Base-by-base conservation (phyloP, 2,329 filamentous ascomycete genomes). In the Gnomoniopsis sp. region DNA sequence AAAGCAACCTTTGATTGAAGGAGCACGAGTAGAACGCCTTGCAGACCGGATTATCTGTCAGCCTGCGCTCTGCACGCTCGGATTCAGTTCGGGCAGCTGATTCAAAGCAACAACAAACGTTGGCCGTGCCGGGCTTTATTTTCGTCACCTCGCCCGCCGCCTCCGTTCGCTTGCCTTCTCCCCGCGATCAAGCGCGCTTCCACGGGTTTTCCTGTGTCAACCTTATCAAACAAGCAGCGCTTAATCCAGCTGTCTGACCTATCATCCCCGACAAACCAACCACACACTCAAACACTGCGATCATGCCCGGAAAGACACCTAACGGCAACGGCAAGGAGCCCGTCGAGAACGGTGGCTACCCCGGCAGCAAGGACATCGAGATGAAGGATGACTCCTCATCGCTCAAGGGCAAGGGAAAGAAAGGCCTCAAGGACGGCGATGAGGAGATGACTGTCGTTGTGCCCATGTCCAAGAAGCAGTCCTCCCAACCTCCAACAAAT, bases 381-480 rank as follows among this genome's bases (percentile, higher is more conserved):
- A 88, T 88, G 84, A 87, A 84, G 72, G 80, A 82, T 71, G 66
- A 70, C 34, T 53, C 63, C 71, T 70, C 73, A 21, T 75, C 77
- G 69, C 76, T 81, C 68, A 89, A 89, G 77, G 76, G 78, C 69
- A 88, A 87, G 76, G 82, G 81, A 67, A 88, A 88, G 77, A 86
- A 86, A 75, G 69, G 71, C 21, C 70, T 68, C 67, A 87, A 86
- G 74, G 86, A 91, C 69, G 87, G 82, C 68, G 88, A 90, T 66
- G 87, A 87, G 67, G 88, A 91, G 78, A 91, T 91, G 88, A 91
- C 88, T 53, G 88, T 91, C 64, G 88, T 92, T 67, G 88, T 91
- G 48, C 88, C 89, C 56, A 88, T 87, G 59, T 84, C 87, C 64
- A 91, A 91, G 79, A 82, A 82, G 70, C 75, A 85, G 75, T 75